Conservation (phyloP, 805 yeast genomes). For the Candida tammaniensis region DNA sequence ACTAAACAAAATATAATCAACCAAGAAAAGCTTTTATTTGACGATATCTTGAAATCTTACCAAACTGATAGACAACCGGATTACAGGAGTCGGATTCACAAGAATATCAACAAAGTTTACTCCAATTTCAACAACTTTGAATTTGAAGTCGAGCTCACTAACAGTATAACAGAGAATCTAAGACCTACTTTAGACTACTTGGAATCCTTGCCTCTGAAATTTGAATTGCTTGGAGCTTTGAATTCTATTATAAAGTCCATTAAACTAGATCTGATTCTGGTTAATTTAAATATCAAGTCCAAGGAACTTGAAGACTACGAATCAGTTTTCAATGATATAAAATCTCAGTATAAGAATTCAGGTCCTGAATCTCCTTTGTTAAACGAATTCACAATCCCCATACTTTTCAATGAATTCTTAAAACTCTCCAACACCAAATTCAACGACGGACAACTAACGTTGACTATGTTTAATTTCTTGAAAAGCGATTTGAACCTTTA, state of each 20-base stretch:
- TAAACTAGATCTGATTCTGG: neutral
- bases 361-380: constrained; percentile 19
- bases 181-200: constrained; percentile 3
- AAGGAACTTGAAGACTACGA: constrained; percentile 8
- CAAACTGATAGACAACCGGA: constrained; percentile 5
- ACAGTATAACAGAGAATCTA: neutral
- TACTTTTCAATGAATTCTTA: constrained; percentile 31
- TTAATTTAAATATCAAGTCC: neutral
- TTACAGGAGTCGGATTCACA: constrained; percentile 13
- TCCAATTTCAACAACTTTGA: constrained; percentile 1
- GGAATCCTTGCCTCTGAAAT: neutral
- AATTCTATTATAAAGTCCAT: constrained; percentile 1
- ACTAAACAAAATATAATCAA: constrained; percentile 12
- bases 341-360: constrained; percentile 16
- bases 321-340: too few species aligned
- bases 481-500: constrained; percentile 32
- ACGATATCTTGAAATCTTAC: constrained; percentile 24
- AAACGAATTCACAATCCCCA: constrained; percentile 35
- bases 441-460: constrained; percentile 34
- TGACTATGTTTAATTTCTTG: constrained; percentile 32
- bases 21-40: constrained; percentile 22
- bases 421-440: constrained; percentile 21
- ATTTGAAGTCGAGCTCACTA: constrained; percentile 3
- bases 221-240: neutral
- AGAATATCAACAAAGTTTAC: constrained; percentile 7